Conservation (phyloP, 768 basidiomycete genomes). For the Lyophyllum decastes region DNA sequence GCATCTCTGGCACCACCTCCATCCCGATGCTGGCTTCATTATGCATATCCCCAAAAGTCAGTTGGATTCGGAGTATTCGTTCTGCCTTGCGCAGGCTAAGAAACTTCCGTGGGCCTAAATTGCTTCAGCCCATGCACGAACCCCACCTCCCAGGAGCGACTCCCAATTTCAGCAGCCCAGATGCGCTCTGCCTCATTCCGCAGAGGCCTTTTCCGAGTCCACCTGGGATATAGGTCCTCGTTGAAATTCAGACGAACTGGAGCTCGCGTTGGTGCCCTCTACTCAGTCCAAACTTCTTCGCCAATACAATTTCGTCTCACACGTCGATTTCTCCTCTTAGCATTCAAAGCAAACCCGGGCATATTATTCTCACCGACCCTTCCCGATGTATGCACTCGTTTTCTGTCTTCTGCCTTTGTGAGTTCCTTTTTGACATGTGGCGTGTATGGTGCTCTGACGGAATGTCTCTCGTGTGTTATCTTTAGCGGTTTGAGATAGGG, state of each 20-base stretch:
- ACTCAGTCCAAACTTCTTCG: neutral
- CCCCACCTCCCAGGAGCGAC: no score
- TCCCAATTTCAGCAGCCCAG: no score
- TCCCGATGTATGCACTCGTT: neutral
- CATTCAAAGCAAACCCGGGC: neutral
- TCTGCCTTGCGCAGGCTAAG: neutral
- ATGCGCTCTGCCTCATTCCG: neutral
- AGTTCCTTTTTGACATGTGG: conserved; percentile 12
- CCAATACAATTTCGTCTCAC: neutral
- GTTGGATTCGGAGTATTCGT: neutral
- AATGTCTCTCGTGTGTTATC: neutral
- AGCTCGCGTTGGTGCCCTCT: neutral
- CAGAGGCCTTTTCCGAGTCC: neutral
- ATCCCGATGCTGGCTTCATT: neutral
- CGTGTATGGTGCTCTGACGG: neutral
- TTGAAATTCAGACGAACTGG: neutral
- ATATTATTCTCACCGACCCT: neutral
- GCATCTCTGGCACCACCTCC: neutral
- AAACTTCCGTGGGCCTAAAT: neutral
- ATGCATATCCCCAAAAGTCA: neutral
- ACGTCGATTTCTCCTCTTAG: neutral
- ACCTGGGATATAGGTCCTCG: neutral
- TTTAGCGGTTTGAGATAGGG: neutral
- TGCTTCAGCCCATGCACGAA: no score
- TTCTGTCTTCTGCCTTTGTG: conserved; percentile 4